These are phyloP conservation scores for Leucosporidium creatinivorum DNA, from an alignment of 768 basidiomycete species.

Conservation along the genomic window DNA sequence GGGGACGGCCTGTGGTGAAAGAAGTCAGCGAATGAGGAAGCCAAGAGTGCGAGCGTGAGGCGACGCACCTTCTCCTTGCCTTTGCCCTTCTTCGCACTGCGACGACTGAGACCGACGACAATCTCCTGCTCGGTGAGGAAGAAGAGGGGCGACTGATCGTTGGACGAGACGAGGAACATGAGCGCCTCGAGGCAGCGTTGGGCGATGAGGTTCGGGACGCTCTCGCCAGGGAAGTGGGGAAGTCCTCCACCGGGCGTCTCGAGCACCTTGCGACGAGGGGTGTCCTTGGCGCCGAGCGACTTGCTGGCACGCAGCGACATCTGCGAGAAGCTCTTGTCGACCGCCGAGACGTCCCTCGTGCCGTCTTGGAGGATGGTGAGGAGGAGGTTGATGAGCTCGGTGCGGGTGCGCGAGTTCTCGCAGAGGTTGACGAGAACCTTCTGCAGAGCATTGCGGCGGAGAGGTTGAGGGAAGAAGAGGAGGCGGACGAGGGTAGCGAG, in stretches of 20 bases:
- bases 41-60: not conserved
- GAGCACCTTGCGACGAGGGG: slow-evolving; percentile 38
- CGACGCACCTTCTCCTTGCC: slow-evolving; percentile 64
- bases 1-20: slow-evolving; percentile 17
- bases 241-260: slow-evolving; percentile 50
- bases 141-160: slow-evolving; percentile 77
- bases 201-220: slow-evolving; percentile 83
- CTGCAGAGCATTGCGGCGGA: slow-evolving; percentile 75
- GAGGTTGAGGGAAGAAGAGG: slow-evolving; percentile 90
- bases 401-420: slow-evolving; percentile 84
- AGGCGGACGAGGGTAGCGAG: slow-evolving; percentile 83
- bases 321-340: slow-evolving; percentile 89
- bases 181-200: slow-evolving; percentile 90
- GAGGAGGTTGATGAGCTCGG: slow-evolving; percentile 86
- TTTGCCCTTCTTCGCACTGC: slow-evolving; percentile 66
- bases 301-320: slow-evolving; percentile 61
- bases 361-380: slow-evolving; percentile 93
- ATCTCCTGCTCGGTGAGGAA: slow-evolving; percentile 95
- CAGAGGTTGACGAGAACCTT: slow-evolving; percentile 89
- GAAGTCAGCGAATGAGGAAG: not conserved
- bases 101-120: slow-evolving; percentile 55
- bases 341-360: slow-evolving; percentile 74
- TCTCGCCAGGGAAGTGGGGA: slow-evolving; percentile 53
- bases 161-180: slow-evolving; percentile 74
- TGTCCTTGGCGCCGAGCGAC: slow-evolving; percentile 26